These are phyloP conservation scores for Botrytis galanthina DNA, from an alignment of 2,329 filamentous ascomycete species.

Conservation along the genomic window DNA sequence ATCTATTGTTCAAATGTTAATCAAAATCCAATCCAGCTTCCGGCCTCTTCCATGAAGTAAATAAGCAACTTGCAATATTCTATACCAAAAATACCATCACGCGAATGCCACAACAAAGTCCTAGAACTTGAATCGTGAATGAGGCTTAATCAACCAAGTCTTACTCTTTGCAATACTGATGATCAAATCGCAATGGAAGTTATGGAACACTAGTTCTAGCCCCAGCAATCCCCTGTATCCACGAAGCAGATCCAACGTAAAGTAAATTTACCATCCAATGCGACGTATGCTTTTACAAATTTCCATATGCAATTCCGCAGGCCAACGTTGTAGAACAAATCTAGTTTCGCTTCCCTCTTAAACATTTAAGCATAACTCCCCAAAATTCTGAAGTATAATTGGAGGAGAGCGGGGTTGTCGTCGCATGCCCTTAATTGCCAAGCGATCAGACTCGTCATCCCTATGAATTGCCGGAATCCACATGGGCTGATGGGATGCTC, in stretches of 20 bases:
- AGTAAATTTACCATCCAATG: neutral
- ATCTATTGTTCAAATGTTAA: neutral
- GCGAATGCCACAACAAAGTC: neutral
- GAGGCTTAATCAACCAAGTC: too few species aligned
- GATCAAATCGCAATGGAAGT: neutral
- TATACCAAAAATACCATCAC: neutral
- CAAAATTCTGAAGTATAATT: neutral
- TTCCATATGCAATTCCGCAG: neutral
- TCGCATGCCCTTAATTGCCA: conserved; percentile 13
- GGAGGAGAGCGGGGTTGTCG: conserved; percentile 4
- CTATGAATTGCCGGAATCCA: conserved; percentile 1
- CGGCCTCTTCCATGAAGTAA: neutral
- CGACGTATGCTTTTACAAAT: conserved; percentile 1
- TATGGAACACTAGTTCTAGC: neutral
- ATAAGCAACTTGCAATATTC: neutral
- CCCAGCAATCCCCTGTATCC: neutral
- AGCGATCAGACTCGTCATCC: conserved; percentile 9
- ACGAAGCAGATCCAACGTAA: neutral
- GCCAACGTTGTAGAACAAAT: neutral
- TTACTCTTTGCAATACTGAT: neutral
- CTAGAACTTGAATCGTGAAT: neutral
- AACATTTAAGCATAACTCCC: neutral
- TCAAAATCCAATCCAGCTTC: neutral
- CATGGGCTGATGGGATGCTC: neutral
- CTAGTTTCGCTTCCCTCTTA: neutral